These are phyloP conservation scores for Betula pendula DNA, from an alignment of 306 rosid species.

Conservation along the genomic window DNA sequence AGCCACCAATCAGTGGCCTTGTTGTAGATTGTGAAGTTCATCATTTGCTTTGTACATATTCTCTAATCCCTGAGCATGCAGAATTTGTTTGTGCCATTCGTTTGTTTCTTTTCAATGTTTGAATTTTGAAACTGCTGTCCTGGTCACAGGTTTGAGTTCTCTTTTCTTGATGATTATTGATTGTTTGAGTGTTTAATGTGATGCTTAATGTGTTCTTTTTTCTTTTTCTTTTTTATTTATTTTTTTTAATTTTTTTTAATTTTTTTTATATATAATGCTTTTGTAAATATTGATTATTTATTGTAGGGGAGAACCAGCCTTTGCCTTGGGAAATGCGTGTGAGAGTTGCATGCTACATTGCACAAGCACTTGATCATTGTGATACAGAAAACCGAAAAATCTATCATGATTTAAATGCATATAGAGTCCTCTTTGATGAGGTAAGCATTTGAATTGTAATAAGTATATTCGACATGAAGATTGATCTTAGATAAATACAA, in stretches of 20 bases:
- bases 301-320: conserved; percentile 89
- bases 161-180: not conserved
- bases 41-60: too few relatives aligned
- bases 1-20: too few relatives aligned
- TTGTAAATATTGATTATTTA: conserved; percentile 14
- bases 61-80: not conserved
- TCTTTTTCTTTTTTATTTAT: not conserved
- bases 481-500: not conserved
- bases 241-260: too few relatives aligned
- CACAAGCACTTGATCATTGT: conserved; percentile 87
- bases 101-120: not conserved
- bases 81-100: not conserved
- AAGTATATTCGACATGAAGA: not conserved
- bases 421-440: conserved; percentile 86
- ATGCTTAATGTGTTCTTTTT: not conserved
- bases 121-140: not conserved
- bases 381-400: conserved; percentile 73
- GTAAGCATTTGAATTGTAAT: conserved; percentile 36
- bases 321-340: conserved; percentile 96
- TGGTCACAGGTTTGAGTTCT: not conserved
- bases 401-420: conserved; percentile 89
- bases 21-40: not conserved
- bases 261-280: conserved; percentile 16
- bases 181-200: not conserved
- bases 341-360: conserved; percentile 83